phyloP scores from a whole-genome alignment of 2,329 filamentous ascomycete genomes.

The Karstenula rhodostoma region DNA sequence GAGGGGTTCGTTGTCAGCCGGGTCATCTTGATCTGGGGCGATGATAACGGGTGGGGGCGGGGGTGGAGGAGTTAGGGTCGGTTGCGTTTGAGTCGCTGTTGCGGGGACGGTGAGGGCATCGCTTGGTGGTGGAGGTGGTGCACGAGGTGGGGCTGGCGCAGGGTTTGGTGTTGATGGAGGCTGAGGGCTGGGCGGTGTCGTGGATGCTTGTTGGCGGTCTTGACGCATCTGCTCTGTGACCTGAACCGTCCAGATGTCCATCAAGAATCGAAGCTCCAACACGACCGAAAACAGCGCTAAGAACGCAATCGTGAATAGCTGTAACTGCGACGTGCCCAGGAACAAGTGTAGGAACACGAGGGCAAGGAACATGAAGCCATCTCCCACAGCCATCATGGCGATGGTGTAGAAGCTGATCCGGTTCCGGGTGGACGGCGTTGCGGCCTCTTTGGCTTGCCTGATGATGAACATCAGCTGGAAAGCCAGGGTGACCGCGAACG shows the following conservation, averaged over 20 bases:
- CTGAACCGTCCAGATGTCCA: constrained; percentile 73
- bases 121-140: constrained; percentile 31
- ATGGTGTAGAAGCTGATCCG: constrained; percentile 71
- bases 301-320: constrained; percentile 65
- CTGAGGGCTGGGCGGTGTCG: constrained; percentile 28
- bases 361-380: constrained; percentile 66
- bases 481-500: constrained; percentile 59
- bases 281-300: constrained; percentile 67
- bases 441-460: constrained; percentile 70
- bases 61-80: constrained; percentile 52
- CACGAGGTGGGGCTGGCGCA: constrained; percentile 18
- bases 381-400: constrained; percentile 67
- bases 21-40: constrained; percentile 65
- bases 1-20: constrained; percentile 47
- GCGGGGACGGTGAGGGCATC: constrained; percentile 60
- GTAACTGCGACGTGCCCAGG: constrained; percentile 62
- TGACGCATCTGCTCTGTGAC: constrained; percentile 57
- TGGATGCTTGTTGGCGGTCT: constrained; percentile 54
- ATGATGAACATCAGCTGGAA: constrained; percentile 65
- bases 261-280: constrained; percentile 70
- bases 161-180: constrained; percentile 26
- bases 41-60: constrained; percentile 66
- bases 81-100: constrained; percentile 52
- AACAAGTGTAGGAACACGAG: constrained; percentile 62
- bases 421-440: constrained; percentile 70